These are phyloP conservation scores for Aspergillus ochraceus DNA, from an alignment of 2,329 filamentous ascomycete species.

Conservation along the genomic window DNA sequence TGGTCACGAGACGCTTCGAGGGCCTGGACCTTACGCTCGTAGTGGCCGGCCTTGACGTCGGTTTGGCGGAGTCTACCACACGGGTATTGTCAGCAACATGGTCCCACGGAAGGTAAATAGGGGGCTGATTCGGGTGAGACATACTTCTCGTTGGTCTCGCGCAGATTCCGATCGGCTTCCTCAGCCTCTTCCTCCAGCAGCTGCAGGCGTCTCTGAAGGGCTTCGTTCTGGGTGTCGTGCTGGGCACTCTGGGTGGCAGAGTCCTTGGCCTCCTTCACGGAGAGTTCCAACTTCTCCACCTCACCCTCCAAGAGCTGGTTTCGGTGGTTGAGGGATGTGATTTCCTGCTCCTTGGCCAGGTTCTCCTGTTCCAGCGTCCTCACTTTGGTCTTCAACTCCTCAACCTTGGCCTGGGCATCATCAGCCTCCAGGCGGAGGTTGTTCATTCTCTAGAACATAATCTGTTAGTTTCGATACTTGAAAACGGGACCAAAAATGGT, in stretches of 20 bases:
- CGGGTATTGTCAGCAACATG: slow-evolving; percentile 20
- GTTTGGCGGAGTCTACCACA: slow-evolving; percentile 84
- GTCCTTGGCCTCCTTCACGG: slow-evolving; percentile 84
- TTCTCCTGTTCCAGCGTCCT: slow-evolving; percentile 94
- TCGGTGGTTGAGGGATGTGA: slow-evolving; percentile 93
- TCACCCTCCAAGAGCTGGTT: slow-evolving; percentile 87
- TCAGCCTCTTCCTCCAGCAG: slow-evolving; percentile 98
- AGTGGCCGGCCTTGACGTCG: slow-evolving; percentile 98
- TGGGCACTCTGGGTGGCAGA: slow-evolving; percentile 77
- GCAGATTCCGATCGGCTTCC: slow-evolving; percentile 90
- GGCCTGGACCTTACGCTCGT: slow-evolving; percentile 98
- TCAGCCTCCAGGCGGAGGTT: slow-evolving; percentile 92
- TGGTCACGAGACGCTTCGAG: slow-evolving; percentile 87
- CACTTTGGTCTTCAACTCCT: slow-evolving; percentile 84
- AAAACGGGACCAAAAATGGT: slow-evolving; percentile 6
- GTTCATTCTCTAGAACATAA: slow-evolving; percentile 75
- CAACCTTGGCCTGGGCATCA: slow-evolving; percentile 74
- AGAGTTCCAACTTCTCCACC: slow-evolving; percentile 86
- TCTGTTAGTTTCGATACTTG: slow-evolving; percentile 15
- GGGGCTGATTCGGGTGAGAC: slow-evolving; percentile 36
- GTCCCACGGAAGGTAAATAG: slow-evolving; percentile 1
- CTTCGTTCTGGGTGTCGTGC: slow-evolving; percentile 87
- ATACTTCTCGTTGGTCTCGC: slow-evolving; percentile 98
- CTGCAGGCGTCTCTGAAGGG: slow-evolving; percentile 86
- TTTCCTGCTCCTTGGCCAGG: slow-evolving; percentile 95